Evolutionary conservation across 2,329 filamentous ascomycete genomes (phyloP), one percentile per base, ranked within the genome.

Genomic region (Claviceps paspali): DNA sequence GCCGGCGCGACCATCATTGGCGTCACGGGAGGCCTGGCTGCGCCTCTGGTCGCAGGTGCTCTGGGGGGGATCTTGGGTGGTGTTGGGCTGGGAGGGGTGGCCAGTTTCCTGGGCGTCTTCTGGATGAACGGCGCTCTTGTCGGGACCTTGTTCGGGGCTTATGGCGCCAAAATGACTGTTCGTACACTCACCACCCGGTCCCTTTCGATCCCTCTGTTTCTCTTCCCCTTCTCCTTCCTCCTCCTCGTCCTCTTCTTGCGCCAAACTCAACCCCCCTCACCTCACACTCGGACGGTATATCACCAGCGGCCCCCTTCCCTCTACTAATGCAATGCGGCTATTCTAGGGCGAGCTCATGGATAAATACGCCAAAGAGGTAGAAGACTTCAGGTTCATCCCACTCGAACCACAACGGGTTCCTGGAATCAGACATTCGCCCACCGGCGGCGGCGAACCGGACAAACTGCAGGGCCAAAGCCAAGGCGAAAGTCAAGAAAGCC

Each of bases 1-100:
- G 86, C 84, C 0, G 88, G 88, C 9, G 88, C 88, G 2, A 83
- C 82, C 0, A 64, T 94, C 2, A 87, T 95, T n/a, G 87, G 87
- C 5, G 73, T 95, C 3, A 94, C 86, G 0, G 87, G 87, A 14
- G 87, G 87, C 2, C 66, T 94, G n/a, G 87, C 87, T 1, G 86
- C 87, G 1, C 87, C 87, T 0, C 65, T 93, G 0, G 79, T 94
- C 11, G 87, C 87, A 4, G 86, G 85, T 4, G 85, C 85, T 0
- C 68, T 95, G 11, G 86, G 86, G 2, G 79, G 79, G 1, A 67
- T 94, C 2, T 83, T 94, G 73, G 83, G 85, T 11, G 82, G 82
- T 0, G 69, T 94, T 2, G 87, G 87, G 0, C 64, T 94, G 1
- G 87, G 85, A 17, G 83, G 84, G 1, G 82, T 91, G 2, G 86